A percentile compares a stretch with the other conserved stretches of the same genome.
Conservation (phyloP, 2,329 filamentous ascomycete genomes). For the Hypoxylon sp. region DNA sequence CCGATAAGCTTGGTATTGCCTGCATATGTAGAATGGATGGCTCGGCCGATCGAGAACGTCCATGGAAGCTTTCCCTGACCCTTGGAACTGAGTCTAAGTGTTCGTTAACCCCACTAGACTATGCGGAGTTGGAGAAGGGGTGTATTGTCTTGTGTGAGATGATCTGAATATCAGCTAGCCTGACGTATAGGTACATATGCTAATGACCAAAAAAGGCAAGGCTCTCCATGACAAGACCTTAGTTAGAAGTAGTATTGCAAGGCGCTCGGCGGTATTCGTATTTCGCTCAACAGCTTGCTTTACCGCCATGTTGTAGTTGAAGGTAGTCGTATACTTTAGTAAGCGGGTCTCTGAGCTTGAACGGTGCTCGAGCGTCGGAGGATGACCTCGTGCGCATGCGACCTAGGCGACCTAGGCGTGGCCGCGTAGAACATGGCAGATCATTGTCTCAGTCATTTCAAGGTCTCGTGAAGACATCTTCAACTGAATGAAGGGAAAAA, state of each 20-base stretch:
- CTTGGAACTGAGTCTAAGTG: neutral
- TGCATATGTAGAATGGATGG: slow-evolving; percentile 11
- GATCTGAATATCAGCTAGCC: neutral
- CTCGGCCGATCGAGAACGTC: slow-evolving; percentile 22
- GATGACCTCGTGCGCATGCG: neutral
- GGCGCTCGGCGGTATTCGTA: neutral
- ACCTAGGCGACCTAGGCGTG: neutral
- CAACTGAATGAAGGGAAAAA: neutral
- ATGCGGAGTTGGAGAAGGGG: neutral
- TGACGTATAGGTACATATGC: slow-evolving; percentile 1
- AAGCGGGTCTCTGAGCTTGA: slow-evolving; percentile 1
- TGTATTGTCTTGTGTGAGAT: neutral
- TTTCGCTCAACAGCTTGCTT: slow-evolving; percentile 1
- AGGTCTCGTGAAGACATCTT: neutral
- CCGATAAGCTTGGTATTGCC: slow-evolving; percentile 14
- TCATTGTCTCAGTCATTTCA: neutral
- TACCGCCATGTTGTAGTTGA: neutral
- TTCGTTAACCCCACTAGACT: slow-evolving; percentile 1
- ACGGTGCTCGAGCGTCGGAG: neutral
- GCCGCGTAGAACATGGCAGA: neutral
- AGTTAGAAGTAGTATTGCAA: neutral
- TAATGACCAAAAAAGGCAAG: neutral
- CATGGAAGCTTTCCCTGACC: slow-evolving; percentile 13
- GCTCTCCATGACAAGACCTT: neutral
- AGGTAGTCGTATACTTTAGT: slow-evolving; percentile 15